Base-by-base conservation (phyloP, 1,284 basidiomycete genomes). In the Abortiporus biennis region DNA sequence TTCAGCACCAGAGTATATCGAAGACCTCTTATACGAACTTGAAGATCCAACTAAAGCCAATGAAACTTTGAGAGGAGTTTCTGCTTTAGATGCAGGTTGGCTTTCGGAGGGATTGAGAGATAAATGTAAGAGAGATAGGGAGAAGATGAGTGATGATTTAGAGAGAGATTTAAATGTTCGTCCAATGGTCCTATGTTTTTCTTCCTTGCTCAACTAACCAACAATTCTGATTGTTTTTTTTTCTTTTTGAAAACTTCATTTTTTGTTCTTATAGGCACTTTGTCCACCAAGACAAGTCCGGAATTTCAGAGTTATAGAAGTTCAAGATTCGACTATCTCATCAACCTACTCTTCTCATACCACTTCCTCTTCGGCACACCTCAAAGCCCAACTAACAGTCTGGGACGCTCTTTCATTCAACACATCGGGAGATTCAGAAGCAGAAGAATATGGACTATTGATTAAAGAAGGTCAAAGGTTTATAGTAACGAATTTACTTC, bases 211-310 rank as follows among this genome's bases (percentile, higher is more conserved):
- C n/a, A n/a, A n/a, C n/a, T n/a, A n/a, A n/a, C n/a, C n/a, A n/a
- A n/a, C n/a, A n/a, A n/a, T n/a, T n/a, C n/a, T n/a, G n/a, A n/a
- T n/a, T n/a, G n/a, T n/a, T n/a, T n/a, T n/a, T n/a, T n/a, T n/a
- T n/a, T n/a, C n/a, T n/a, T n/a, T n/a, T n/a, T n/a, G n/a, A n/a
- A n/a, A n/a, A n/a, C n/a, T 12, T 15, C 8, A 13, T n/a, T 19
- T 34, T 19, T 23, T 38, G 20, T 21, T 44, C 17, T 19, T 22
- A 3, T 57, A 94, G 85, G 61, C 63, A 13, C 53, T 69, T 12
- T 94, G 84, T 54, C 92, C 93, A 2, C 76, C 81, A 1, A 78
- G 94, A 9, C 69, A 86, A 17, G 84, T 92, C 11, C 78, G 85
- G 33, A 79, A 74, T 45, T 96, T 97, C 62, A 73, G 92, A 17